These are phyloP conservation scores for Sphaerostilbella broomeana DNA, from an alignment of 2,329 filamentous ascomycete genomes.

Conservation along the genomic window DNA sequence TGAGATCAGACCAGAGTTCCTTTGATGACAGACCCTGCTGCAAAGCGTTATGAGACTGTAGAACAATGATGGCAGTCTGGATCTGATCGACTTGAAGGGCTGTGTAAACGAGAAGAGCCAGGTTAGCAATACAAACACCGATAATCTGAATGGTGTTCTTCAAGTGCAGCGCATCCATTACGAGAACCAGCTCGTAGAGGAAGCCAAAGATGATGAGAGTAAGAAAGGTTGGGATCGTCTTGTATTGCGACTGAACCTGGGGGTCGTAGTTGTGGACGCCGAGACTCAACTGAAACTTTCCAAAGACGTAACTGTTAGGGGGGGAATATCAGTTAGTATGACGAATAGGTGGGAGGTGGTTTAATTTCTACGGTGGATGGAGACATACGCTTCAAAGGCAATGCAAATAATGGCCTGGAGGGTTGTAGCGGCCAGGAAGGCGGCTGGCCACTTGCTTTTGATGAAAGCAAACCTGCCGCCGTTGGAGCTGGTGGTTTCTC, in stretches of 20 bases:
- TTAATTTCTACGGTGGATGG: not conserved
- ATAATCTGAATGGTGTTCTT: conserved; percentile 99
- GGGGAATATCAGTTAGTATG: conserved; percentile 11
- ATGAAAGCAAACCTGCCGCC: conserved; percentile 59
- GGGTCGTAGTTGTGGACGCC: conserved; percentile 32
- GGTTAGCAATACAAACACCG: conserved; percentile 85
- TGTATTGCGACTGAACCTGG: conserved; percentile 45
- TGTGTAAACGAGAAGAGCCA: conserved; percentile 86
- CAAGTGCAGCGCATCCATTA: conserved; percentile 86
- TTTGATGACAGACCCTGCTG: conserved; percentile 22
- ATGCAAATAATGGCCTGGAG: conserved; percentile 76
- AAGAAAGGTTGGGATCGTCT: conserved; percentile 87
- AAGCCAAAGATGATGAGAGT: conserved; percentile 97
- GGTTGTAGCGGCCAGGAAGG: conserved; percentile 68
- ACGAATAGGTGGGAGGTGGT: not conserved
- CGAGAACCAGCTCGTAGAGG: conserved; percentile 80
- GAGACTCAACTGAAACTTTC: conserved; percentile 66
- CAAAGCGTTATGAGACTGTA: conserved; percentile 44
- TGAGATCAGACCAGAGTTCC: conserved; percentile 61
- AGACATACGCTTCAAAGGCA: conserved; percentile 74
- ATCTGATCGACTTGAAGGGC: conserved; percentile 92
- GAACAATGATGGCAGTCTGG: conserved; percentile 56
- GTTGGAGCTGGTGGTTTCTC: conserved; percentile 26
- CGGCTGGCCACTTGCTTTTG: conserved; percentile 80
- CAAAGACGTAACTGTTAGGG: conserved; percentile 72